Conservation (phyloP, 2,329 filamentous ascomycete species). For the Fusarium tuaranense region DNA sequence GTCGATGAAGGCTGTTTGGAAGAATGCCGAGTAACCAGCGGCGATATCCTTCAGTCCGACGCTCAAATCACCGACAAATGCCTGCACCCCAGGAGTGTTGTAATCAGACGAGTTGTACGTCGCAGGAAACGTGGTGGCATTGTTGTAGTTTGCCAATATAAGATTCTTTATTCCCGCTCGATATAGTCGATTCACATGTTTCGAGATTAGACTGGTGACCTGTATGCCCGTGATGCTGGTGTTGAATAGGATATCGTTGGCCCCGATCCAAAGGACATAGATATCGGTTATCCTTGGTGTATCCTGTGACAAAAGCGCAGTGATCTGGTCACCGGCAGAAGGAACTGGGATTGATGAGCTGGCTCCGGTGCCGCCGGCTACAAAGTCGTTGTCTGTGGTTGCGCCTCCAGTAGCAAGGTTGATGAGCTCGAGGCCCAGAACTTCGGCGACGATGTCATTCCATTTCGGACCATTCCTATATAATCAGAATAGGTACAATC, state of each 20-base stretch:
- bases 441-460: conserved; percentile 20
- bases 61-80: neutral
- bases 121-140: conserved; percentile 16
- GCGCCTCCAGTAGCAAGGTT: conserved; percentile 30
- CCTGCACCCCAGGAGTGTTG: conserved; percentile 7
- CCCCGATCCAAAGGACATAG: conserved; percentile 33
- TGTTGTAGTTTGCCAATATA: conserved; percentile 23
- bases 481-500: neutral
- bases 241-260: conserved; percentile 31
- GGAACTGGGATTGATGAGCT: conserved; percentile 22
- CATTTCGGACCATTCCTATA: conserved; percentile 21
- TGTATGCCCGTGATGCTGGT: conserved; percentile 26
- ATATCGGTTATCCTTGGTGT: conserved; percentile 2
- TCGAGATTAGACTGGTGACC: conserved; percentile 17
- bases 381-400: conserved; percentile 22
- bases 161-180: conserved; percentile 26
- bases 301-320: conserved; percentile 15
- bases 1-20: conserved; percentile 8
- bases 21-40: conserved; percentile 15
- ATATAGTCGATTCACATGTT: conserved; percentile 9
- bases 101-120: conserved; percentile 22
- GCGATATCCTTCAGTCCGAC: conserved; percentile 6
- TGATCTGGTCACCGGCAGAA: conserved; percentile 21
- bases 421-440: conserved; percentile 18
- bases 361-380: conserved; percentile 25